phyloP scores from a whole-genome alignment of 2,329 filamentous ascomycete genomes.

The Neofusicoccum laricinum region DNA sequence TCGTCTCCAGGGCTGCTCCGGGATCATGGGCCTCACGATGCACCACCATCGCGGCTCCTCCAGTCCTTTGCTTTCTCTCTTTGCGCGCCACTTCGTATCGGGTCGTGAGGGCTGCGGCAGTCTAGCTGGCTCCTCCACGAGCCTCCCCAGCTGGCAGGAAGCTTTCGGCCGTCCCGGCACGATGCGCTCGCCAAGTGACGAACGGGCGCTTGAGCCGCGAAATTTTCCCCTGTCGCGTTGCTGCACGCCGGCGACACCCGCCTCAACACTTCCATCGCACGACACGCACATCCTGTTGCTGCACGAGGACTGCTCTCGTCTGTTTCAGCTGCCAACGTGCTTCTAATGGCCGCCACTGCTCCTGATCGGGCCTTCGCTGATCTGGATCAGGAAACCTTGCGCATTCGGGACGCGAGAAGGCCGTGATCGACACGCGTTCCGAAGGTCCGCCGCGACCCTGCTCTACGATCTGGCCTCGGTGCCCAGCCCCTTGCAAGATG shows the following conservation, averaged over 20 bases:
- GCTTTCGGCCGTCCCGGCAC: neutral
- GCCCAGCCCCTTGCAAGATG: neutral
- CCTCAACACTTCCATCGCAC: neutral
- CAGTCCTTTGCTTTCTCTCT: neutral
- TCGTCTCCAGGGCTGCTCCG: neutral
- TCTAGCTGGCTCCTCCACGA: neutral
- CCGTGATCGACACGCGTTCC: neutral
- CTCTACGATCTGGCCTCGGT: conserved; percentile 10
- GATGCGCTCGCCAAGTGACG: neutral
- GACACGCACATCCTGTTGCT: neutral
- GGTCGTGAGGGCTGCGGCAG: neutral
- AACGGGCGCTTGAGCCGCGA: neutral
- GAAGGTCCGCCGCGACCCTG: neutral
- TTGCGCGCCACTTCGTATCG: neutral
- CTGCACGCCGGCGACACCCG: neutral
- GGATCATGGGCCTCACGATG: neutral
- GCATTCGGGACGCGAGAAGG: neutral
- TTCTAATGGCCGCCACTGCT: neutral
- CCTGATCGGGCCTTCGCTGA: neutral
- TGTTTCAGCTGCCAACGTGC: neutral
- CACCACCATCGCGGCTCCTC: neutral
- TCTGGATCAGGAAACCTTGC: neutral
- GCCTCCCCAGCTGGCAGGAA: neutral
- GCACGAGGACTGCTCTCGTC: neutral
- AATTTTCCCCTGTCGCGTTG: too few species aligned